Evolutionary conservation across 306 rosid species (phyloP).

Genomic region (Boehmeria nivea): DNA sequence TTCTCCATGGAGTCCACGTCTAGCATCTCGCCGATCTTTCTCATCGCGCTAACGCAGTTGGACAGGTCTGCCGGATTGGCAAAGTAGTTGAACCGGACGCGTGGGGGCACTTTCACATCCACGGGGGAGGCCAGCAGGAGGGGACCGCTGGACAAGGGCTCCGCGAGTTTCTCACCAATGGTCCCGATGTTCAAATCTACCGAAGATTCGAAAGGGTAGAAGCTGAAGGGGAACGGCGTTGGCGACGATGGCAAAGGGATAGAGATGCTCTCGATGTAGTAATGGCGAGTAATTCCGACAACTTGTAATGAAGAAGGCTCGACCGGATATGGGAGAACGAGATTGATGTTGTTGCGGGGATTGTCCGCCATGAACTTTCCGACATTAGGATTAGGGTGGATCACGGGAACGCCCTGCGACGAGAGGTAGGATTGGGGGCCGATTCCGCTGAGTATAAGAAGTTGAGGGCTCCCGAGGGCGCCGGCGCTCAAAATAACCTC

Average conservation of each 20-base stretch:
- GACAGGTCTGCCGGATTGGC: background rate
- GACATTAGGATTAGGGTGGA: conserved; percentile 8
- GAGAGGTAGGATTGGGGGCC: conserved; percentile 20
- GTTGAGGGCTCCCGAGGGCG: conserved; percentile 33
- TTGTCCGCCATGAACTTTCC: conserved; percentile 20
- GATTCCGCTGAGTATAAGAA: conserved; percentile 24
- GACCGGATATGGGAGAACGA: background rate
- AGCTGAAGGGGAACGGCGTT: background rate
- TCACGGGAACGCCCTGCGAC: conserved; percentile 11
- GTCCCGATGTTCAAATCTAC: background rate
- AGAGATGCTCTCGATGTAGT: conserved; percentile 1
- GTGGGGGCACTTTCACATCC: background rate
- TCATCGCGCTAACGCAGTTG: background rate
- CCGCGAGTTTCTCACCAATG: background rate
- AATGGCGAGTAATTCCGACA: background rate
- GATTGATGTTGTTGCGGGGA: conserved; percentile 6
- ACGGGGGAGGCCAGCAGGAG: background rate
- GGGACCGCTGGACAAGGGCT: conserved; percentile 7
- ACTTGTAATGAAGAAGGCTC: background rate
- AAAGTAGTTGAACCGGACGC: conserved; percentile 14
- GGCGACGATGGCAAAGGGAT: background rate
- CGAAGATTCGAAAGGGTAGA: background rate
- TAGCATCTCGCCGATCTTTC: background rate
- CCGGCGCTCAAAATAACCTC: conserved; percentile 31
- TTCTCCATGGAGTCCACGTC: background rate